Evolutionary conservation across 768 basidiomycete species (phyloP), one percentile per base, ranked within the genome.

Genomic region (Russula foetens): DNA sequence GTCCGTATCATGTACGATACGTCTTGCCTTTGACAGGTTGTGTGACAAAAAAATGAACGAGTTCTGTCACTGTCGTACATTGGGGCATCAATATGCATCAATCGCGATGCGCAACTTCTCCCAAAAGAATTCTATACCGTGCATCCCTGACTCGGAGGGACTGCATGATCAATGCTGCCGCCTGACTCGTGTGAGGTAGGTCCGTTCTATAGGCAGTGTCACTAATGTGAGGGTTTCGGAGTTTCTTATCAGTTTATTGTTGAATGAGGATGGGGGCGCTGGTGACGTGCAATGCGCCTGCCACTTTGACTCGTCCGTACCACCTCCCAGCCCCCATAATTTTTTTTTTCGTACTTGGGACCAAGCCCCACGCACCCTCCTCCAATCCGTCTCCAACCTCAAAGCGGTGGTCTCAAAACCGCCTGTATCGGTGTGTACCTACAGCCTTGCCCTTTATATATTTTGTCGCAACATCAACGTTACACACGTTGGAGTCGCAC

Each of bases 1-100:
- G 43, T 31, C 17, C 26, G 33, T 56, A 21, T 38, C 43, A 24
- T 56, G 60, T 61, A 61, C 55, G 54, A 61, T 60, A 56, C 39
- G 24, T 35, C 48, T 35, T 31, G n/a, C 59, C 54, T 45, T 50
- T 31, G 7, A 26, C 47, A 29, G 39, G 39, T 11, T 35, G 23
- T 48, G 31, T 56, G 28, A 29, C 41, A 41, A 48, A 28, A 46
- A 51, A 48, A 35, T 50, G 43, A 24, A 49, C 7, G 60, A 35
- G 29, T 41, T 28, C 21, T 41, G 39, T 53, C 38, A 38, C 33
- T 12, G 58, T 38, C 21, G 47, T 38, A 46, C 21, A 31, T 23
- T 15, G 38, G 33, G 19, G 26, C 7, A n/a, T 23, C 24, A 35
- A n/a, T 33, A n/a, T 38, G 38, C 7, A 38, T 38, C 39, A 41